Conservation (phyloP, 176 grass and related monocot genomes). For the Bothriochloa decipiens region DNA sequence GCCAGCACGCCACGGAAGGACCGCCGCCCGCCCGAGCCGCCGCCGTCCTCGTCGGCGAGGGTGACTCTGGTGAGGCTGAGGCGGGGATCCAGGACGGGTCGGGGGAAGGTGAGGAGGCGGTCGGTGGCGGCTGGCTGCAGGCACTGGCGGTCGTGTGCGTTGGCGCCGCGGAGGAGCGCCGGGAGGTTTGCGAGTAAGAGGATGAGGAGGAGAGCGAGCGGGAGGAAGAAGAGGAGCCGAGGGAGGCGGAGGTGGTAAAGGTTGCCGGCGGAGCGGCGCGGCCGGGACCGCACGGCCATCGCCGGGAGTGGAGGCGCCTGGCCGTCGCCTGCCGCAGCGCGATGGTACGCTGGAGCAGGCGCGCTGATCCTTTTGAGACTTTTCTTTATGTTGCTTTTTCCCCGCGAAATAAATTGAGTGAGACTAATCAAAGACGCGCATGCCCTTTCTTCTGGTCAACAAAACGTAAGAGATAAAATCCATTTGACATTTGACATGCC, state of each 20-base stretch:
- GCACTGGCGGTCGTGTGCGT: conserved; percentile 53
- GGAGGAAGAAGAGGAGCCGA: conserved; percentile 25
- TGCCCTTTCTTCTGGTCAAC: too few relatives aligned
- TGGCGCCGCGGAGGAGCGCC: conserved; percentile 51
- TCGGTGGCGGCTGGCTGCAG: background rate
- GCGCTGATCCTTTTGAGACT: background rate
- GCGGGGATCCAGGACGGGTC: background rate
- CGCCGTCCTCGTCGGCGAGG: conserved; percentile 62
- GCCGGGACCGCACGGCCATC: conserved; percentile 25
- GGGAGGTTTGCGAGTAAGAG: conserved; percentile 7
- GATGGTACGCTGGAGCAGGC: background rate
- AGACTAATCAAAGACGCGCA: background rate
- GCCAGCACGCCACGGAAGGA: conserved; percentile 68
- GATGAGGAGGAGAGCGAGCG: conserved; percentile 40
- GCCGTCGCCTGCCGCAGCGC: background rate
- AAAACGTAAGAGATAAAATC: too few relatives aligned
- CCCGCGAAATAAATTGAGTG: background rate
- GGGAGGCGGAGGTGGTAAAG: background rate
- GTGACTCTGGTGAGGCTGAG: conserved; percentile 62
- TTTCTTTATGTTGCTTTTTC: too few relatives aligned
- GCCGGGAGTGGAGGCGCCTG: too few relatives aligned
- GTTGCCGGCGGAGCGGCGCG: conserved; percentile 4
- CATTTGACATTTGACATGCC: too few relatives aligned
- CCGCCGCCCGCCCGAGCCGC: conserved; percentile 29
- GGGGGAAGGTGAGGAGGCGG: background rate